Evolutionary conservation across 2,329 filamentous ascomycete species (phyloP).

Genomic region (Fusarium sp.): DNA sequence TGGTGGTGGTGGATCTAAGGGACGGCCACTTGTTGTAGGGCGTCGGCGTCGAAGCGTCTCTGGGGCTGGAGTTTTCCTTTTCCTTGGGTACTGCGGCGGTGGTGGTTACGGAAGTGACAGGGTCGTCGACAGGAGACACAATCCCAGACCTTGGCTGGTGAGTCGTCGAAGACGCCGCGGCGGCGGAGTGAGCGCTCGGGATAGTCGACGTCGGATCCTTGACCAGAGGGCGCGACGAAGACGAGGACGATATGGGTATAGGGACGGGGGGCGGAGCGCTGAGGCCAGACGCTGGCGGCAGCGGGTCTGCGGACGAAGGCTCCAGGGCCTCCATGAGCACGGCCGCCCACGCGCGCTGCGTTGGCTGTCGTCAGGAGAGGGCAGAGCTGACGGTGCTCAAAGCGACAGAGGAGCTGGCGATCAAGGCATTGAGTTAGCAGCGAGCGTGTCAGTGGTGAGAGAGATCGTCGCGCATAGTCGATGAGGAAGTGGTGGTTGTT

Average conservation of each 20-base stretch:
- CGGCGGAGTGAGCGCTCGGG: conserved; percentile 26
- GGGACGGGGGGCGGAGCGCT: conserved; percentile 41
- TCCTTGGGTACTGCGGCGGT: conserved; percentile 14
- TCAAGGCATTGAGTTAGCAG: conserved; percentile 43
- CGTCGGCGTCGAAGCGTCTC: conserved; percentile 17
- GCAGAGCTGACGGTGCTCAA: conserved; percentile 43
- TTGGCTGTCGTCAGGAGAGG: conserved; percentile 38
- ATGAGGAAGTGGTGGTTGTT: conserved; percentile 9
- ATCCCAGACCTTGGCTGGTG: conserved; percentile 31
- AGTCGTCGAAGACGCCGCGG: neutral
- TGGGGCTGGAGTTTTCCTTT: conserved; percentile 26
- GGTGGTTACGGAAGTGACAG: conserved; percentile 10
- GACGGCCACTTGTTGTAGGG: conserved; percentile 37
- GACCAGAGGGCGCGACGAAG: conserved; percentile 28
- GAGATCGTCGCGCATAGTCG: conserved; percentile 28
- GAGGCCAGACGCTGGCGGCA: conserved; percentile 45
- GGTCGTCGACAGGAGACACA: conserved; percentile 7
- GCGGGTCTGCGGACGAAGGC: conserved; percentile 38
- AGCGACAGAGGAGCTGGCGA: conserved; percentile 39
- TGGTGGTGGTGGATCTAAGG: conserved; percentile 35
- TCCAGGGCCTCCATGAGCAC: conserved; percentile 46
- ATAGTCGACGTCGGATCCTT: conserved; percentile 42
- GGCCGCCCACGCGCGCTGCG: conserved; percentile 33
- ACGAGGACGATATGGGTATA: conserved; percentile 13
- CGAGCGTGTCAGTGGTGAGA: conserved; percentile 13